These are phyloP conservation scores for Aspergillus alliaceus DNA, from an alignment of 2,329 filamentous ascomycete species.

Conservation along the genomic window DNA sequence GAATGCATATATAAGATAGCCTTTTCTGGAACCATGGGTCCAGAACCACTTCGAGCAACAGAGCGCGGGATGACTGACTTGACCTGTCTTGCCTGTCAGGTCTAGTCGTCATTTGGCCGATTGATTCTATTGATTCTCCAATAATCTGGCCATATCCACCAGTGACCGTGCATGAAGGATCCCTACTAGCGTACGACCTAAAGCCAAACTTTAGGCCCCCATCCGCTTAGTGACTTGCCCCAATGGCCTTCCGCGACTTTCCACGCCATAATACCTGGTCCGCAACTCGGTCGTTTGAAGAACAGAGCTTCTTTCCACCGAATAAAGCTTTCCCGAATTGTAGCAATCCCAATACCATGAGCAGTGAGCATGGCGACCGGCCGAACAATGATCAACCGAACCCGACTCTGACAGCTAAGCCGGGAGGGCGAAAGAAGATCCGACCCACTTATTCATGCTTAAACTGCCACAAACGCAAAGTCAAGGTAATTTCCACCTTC, in stretches of 20 bases:
- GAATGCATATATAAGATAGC: neutral
- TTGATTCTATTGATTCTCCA: neutral
- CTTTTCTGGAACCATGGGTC: neutral
- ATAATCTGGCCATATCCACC: neutral
- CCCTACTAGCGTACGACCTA: neutral
- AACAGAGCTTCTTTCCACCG: neutral
- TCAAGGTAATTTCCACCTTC: conserved; percentile 25
- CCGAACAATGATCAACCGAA: neutral
- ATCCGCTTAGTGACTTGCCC: neutral
- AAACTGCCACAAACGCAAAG: conserved; percentile 33
- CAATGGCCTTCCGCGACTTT: neutral
- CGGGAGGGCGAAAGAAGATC: conserved; percentile 23
- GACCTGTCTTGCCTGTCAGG: neutral
- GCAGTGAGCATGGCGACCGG: conserved; percentile 1
- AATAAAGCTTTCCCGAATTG: neutral
- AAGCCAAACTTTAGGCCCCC: neutral
- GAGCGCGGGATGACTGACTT: neutral
- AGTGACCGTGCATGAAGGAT: conserved; percentile 3
- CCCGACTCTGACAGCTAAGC: conserved; percentile 2
- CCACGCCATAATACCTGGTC: neutral
- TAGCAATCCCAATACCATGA: conserved; percentile 3
- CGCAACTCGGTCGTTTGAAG: neutral
- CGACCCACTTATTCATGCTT: conserved; percentile 33
- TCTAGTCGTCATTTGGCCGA: neutral
- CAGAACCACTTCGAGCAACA: neutral